A percentile compares a stretch with the other conserved stretches of the same genome.
phyloP scores from a whole-genome alignment of 2,329 filamentous ascomycete genomes.

The Endoconidiophora laricicola region DNA sequence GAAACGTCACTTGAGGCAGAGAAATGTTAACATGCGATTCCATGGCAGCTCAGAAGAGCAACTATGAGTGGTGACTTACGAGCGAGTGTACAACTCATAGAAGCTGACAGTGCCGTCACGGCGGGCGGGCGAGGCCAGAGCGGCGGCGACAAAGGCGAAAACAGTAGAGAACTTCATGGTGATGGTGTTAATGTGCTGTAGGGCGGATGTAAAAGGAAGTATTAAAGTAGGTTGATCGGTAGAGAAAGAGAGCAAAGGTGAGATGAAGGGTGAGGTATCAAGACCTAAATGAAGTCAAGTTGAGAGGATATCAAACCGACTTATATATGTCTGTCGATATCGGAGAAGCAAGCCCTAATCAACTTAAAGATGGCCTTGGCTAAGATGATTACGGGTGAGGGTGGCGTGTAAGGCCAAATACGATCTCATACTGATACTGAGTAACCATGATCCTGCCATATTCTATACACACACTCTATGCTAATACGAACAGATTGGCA shows the following conservation, averaged over 20 bases:
- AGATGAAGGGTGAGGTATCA: not conserved
- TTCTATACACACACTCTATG: too few species aligned
- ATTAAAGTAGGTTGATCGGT: not conserved
- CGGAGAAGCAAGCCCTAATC: too few species aligned
- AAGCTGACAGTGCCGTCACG: not conserved
- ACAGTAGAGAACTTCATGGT: conserved; percentile 8
- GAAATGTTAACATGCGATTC: not conserved
- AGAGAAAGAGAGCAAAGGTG: not conserved
- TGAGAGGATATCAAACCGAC: not conserved
- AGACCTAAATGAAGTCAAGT: not conserved
- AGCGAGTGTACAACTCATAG: conserved; percentile 5
- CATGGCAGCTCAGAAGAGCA: not conserved
- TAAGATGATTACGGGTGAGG: too few species aligned
- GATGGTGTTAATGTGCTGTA: not conserved
- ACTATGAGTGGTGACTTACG: not conserved
- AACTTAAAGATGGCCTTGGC: too few species aligned
- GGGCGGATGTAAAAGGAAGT: not conserved
- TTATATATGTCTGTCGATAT: too few species aligned
- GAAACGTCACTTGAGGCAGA: not conserved
- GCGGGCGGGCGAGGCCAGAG: conserved; percentile 4
- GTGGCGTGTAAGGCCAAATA: too few species aligned
- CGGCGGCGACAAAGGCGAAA: conserved; percentile 5
- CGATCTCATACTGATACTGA: too few species aligned
- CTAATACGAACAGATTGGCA: too few species aligned
- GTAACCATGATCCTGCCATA: too few species aligned